These are phyloP conservation scores for Populus deltoides DNA, from an alignment of 345 rosid species.

Conservation along the genomic window DNA sequence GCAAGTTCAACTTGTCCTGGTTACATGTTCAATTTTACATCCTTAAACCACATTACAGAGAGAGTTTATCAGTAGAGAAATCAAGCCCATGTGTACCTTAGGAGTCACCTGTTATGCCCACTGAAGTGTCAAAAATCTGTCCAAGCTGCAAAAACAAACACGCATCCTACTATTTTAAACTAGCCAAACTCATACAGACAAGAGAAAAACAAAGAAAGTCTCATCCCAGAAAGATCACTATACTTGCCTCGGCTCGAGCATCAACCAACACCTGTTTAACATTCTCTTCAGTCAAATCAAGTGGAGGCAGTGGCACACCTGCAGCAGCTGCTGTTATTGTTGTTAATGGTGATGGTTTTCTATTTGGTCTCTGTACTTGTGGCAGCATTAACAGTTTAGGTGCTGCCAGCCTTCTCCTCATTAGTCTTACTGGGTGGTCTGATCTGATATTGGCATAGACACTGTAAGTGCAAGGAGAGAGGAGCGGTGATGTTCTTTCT, in stretches of 20 bases:
- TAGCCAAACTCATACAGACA: not conserved
- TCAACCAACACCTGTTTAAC: conserved; percentile 60
- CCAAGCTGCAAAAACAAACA: conserved; percentile 49
- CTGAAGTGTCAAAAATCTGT: conserved; percentile 69
- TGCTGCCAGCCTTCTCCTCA: not conserved
- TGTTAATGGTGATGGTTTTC: not conserved
- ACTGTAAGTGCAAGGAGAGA: not conserved
- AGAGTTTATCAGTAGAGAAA: not conserved
- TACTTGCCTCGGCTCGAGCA: conserved; percentile 67
- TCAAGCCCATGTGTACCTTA: conserved; percentile 2
- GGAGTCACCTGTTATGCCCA: conserved; percentile 79
- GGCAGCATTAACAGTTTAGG: not conserved
- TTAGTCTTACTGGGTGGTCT: not conserved
- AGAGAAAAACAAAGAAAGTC: not conserved
- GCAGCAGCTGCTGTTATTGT: conserved; percentile 41
- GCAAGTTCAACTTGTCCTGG: conserved; percentile 68
- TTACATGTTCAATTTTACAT: not conserved
- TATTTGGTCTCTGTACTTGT: not conserved
- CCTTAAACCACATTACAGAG: not conserved
- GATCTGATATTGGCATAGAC: not conserved
- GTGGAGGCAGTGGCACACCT: conserved; percentile 54
- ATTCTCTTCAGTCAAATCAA: conserved; percentile 90
- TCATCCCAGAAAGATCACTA: not conserved
- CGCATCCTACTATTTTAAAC: not conserved
- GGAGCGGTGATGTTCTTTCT: not conserved